A percentile compares a stretch with the other conserved stretches of the same genome.
Evolutionary conservation across 805 yeast genomes (phyloP).

Genomic region (Starmerella bacillaris): DNA sequence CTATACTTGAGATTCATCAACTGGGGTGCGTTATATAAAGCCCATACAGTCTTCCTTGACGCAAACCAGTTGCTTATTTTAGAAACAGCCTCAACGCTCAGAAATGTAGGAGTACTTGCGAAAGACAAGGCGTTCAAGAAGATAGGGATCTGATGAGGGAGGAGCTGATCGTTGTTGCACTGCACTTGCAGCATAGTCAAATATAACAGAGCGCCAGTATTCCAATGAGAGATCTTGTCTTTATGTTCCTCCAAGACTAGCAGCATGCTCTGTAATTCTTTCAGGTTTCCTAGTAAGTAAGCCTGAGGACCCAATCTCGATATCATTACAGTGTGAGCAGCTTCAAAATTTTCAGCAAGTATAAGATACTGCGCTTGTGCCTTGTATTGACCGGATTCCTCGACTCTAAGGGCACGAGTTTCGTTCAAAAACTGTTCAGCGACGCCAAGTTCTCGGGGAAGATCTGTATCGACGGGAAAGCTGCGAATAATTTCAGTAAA

Average conservation of each 20-base stretch:
- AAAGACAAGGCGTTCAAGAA: constrained; percentile 5
- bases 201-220: constrained; percentile 24
- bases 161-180: background rate
- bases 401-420: constrained; percentile 42
- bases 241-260: constrained; percentile 14
- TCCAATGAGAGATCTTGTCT: constrained; percentile 18
- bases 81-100: constrained; percentile 17
- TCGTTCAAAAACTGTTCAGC: constrained; percentile 29
- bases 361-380: constrained; percentile 45
- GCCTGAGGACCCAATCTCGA: constrained; percentile 53
- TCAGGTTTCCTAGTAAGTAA: constrained; percentile 32
- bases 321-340: constrained; percentile 45
- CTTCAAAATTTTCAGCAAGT: constrained; percentile 38
- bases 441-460: constrained; percentile 21
- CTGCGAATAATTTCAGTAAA: constrained; percentile 5
- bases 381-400: constrained; percentile 33
- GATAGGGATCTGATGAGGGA: background rate
- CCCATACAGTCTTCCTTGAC: constrained; percentile 4
- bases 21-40: constrained; percentile 1
- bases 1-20: constrained; percentile 12
- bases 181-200: constrained; percentile 16
- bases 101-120: constrained; percentile 8
- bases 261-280: constrained; percentile 16
- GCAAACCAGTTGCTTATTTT: constrained; percentile 19
- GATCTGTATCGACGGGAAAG: constrained; percentile 16